phyloP scores from a whole-genome alignment of 1,139 yeast genomes.

The Debaryomyces coudertii region DNA sequence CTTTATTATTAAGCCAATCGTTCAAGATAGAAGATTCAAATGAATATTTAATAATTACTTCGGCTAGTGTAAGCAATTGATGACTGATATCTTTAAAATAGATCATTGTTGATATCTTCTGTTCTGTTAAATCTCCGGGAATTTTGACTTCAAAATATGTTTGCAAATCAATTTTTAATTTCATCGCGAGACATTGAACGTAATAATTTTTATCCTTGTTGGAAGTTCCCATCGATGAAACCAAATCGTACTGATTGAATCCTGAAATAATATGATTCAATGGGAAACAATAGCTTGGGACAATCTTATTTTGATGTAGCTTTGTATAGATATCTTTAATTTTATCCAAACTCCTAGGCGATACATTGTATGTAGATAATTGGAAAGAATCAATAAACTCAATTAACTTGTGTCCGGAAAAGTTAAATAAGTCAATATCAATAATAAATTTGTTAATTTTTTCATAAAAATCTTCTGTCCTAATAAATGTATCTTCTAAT shows the following conservation, averaged over 20 bases:
- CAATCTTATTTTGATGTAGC: slow-evolving; percentile 14
- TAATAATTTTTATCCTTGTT: slow-evolving; percentile 1
- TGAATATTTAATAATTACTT: slow-evolving; percentile 1
- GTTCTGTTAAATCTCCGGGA: slow-evolving; percentile 19
- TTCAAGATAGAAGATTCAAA: background rate
- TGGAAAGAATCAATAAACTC: background rate
- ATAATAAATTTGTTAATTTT: slow-evolving; percentile 3
- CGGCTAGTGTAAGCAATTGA: slow-evolving; percentile 9
- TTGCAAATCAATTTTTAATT: slow-evolving; percentile 10
- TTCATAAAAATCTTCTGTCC: background rate
- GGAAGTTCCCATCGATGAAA: background rate
- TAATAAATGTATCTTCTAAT: background rate
- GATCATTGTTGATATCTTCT: slow-evolving; percentile 10
- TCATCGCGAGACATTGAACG: slow-evolving; percentile 10
- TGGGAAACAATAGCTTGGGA: slow-evolving; percentile 24
- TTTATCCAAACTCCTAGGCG: background rate
- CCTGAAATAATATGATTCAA: slow-evolving; percentile 15
- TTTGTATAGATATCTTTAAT: slow-evolving; percentile 8
- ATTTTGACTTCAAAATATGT: slow-evolving; percentile 18
- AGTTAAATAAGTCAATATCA: background rate
- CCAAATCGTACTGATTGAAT: slow-evolving; percentile 3
- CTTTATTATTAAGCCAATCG: slow-evolving; percentile 6
- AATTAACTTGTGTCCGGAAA: slow-evolving; percentile 2
- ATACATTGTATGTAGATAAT: background rate
- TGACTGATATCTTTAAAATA: slow-evolving; percentile 8